Conservation (phyloP, 2,329 filamentous ascomycete genomes). For the Graphilbum sp. region DNA sequence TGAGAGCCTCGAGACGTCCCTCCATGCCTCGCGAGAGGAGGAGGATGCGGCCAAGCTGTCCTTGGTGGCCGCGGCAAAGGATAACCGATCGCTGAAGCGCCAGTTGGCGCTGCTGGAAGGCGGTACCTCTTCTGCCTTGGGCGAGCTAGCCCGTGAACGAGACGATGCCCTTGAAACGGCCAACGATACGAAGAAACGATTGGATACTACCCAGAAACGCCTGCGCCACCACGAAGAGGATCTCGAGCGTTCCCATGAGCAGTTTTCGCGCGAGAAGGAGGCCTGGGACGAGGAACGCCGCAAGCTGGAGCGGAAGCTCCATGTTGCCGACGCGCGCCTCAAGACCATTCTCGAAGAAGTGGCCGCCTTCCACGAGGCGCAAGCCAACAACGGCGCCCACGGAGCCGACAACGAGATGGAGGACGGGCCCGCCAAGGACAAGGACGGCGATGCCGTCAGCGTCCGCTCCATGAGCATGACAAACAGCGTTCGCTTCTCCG, state of each 20-base stretch:
- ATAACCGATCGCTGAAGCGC: slow-evolving; percentile 64
- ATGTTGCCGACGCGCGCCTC: slow-evolving; percentile 76
- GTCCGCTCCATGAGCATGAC: slow-evolving; percentile 58
- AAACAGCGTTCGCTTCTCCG: slow-evolving; percentile 57
- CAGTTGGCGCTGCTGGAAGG: slow-evolving; percentile 79
- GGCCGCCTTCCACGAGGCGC: slow-evolving; percentile 46
- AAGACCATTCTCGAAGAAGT: slow-evolving; percentile 78
- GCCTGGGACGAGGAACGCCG: slow-evolving; percentile 72
- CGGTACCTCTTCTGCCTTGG: slow-evolving; percentile 70
- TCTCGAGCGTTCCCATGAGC: slow-evolving; percentile 55
- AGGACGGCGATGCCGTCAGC: slow-evolving; percentile 57
- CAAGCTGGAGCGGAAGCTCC: slow-evolving; percentile 66
- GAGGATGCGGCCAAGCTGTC: slow-evolving; percentile 53
- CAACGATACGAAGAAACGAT: slow-evolving; percentile 55
- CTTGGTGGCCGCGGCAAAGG: slow-evolving; percentile 49
- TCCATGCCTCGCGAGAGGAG: slow-evolving; percentile 58
- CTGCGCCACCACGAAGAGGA: slow-evolving; percentile 69
- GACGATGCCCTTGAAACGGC: slow-evolving; percentile 65
- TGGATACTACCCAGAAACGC: slow-evolving; percentile 66
- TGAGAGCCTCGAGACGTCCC: slow-evolving; percentile 60
- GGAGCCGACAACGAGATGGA: slow-evolving; percentile 42
- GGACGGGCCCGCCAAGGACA: slow-evolving; percentile 26
- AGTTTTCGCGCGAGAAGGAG: slow-evolving; percentile 75
- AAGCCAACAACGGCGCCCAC: slow-evolving; percentile 18
- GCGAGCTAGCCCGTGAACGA: slow-evolving; percentile 69